These are phyloP conservation scores for Citropsis articulata DNA, from an alignment of 345 rosid species.

Conservation along the genomic window DNA sequence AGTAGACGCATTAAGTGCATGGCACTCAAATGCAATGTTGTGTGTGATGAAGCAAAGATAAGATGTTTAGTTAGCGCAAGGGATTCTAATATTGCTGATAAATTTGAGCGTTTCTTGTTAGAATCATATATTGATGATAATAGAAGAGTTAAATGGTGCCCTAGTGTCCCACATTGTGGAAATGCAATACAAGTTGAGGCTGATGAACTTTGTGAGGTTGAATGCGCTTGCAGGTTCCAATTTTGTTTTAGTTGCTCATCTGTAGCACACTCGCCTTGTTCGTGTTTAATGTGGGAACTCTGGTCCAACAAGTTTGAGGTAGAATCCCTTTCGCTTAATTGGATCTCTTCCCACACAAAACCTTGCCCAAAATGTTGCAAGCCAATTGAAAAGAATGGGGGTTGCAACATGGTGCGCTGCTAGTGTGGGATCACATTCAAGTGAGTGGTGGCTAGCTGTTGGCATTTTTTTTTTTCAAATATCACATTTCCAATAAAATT, in stretches of 20 bases:
- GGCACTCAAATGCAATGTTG: slow-evolving; percentile 35
- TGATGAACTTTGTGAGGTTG: slow-evolving; percentile 35
- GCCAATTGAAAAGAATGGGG: slow-evolving; percentile 63
- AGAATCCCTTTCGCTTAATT: slow-evolving; percentile 53
- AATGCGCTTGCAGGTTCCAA: slow-evolving; percentile 37
- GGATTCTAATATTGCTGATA: slow-evolving; percentile 32
- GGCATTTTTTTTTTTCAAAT: no score
- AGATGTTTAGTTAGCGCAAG: slow-evolving; percentile 24
- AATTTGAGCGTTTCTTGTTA: slow-evolving; percentile 36
- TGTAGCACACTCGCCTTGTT: slow-evolving; percentile 42
- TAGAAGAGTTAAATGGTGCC: slow-evolving; percentile 48
- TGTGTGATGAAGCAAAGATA: slow-evolving; percentile 38
- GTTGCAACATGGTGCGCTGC: slow-evolving; percentile 64
- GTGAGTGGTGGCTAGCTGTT: no score
- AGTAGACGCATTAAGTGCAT: slow-evolving; percentile 44
- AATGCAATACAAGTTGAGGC: slow-evolving; percentile 36
- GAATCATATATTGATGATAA: slow-evolving; percentile 49
- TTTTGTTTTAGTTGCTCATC: slow-evolving; percentile 41
- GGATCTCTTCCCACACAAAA: slow-evolving; percentile 57
- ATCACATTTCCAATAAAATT: neutral
- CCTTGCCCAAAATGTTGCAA: slow-evolving; percentile 61
- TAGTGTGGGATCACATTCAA: slow-evolving; percentile 30
- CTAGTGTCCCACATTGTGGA: slow-evolving; percentile 50
- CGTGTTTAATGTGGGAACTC: slow-evolving; percentile 37
- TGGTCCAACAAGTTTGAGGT: slow-evolving; percentile 47